Evolutionary conservation across 495 filamentous ascomycete genomes (phyloP).

Genomic region (Neurospora sp.): DNA sequence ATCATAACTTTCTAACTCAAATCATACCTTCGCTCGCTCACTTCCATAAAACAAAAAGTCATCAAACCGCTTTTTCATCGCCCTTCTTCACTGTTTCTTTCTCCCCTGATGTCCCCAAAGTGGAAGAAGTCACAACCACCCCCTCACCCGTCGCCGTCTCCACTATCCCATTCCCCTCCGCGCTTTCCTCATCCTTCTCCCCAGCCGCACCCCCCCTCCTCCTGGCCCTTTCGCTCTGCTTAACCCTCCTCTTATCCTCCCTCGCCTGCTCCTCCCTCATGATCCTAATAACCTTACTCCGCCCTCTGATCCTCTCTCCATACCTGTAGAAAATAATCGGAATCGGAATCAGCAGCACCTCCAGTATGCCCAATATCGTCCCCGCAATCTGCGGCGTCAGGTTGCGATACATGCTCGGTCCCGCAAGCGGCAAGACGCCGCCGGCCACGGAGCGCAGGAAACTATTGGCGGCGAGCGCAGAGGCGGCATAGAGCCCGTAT

Average conservation of each 20-base stretch:
- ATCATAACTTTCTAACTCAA: too few species aligned
- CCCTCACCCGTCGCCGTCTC: background rate
- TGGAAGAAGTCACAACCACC: background rate
- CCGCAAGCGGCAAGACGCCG: conserved; percentile 63
- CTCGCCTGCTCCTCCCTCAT: conserved; percentile 63
- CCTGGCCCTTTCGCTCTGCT: conserved; percentile 12
- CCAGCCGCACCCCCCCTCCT: background rate
- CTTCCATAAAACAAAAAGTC: too few species aligned
- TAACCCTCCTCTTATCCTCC: conserved; percentile 40
- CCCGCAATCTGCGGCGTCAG: conserved; percentile 72
- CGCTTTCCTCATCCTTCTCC: background rate
- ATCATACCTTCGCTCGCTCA: too few species aligned
- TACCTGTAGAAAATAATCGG: conserved; percentile 71
- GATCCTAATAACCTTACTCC: conserved; percentile 52
- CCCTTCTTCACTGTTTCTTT: background rate
- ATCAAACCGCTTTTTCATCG: background rate
- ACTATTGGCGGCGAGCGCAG: conserved; percentile 66
- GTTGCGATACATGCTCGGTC: conserved; percentile 54
- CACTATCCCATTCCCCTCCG: background rate
- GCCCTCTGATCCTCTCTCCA: conserved; percentile 56
- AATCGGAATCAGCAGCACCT: conserved; percentile 64
- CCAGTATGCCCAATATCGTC: conserved; percentile 60
- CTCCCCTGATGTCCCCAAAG: background rate
- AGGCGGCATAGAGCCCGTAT: conserved; percentile 72
- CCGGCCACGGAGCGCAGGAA: conserved; percentile 60